A percentile compares a stretch with the other conserved stretches of the same genome.
phyloP scores from a whole-genome alignment of 352 stramenopile species.

The Globisporangium alternatum region DNA sequence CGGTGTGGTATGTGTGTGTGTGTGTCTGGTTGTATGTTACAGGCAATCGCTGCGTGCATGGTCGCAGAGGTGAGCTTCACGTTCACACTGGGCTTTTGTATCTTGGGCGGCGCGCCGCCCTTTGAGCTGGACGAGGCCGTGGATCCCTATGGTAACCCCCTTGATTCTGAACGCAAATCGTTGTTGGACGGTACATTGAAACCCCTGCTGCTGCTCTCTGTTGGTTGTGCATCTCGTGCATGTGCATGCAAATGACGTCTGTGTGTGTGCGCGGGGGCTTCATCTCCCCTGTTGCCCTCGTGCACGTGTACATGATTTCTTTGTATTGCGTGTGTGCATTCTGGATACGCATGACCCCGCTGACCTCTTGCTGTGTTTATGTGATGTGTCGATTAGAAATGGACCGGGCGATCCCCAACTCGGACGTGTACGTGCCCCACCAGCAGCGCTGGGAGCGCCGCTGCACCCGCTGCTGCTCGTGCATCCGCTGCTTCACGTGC shows the following conservation, averaged over 20 bases:
- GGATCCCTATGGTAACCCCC: conserved; percentile 63
- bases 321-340: conserved; percentile 8
- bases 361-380: conserved; percentile 14
- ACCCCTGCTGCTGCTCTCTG: conserved; percentile 7
- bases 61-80: conserved; percentile 75
- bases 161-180: conserved; percentile 71
- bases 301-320: not conserved
- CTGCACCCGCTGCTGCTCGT: conserved; percentile 74
- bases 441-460: conserved; percentile 71
- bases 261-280: not conserved
- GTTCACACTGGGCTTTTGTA: conserved; percentile 64
- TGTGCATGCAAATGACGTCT: conserved; percentile 12
- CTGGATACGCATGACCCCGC: conserved; percentile 1
- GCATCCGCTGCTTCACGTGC: conserved; percentile 83
- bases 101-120: conserved; percentile 41
- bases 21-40: conserved; percentile 10
- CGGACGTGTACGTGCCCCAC: conserved; percentile 82
- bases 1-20: not conserved
- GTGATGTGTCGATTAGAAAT: conserved; percentile 27
- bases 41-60: conserved; percentile 56
- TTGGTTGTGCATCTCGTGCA: conserved; percentile 11
- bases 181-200: conserved; percentile 65
- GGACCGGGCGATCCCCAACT: conserved; percentile 60
- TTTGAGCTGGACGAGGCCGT: conserved; percentile 28
- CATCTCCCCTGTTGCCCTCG: not conserved